Evolutionary conservation across 2,329 filamentous ascomycete species (phyloP).

Genomic region (Xylaria sp.): DNA sequence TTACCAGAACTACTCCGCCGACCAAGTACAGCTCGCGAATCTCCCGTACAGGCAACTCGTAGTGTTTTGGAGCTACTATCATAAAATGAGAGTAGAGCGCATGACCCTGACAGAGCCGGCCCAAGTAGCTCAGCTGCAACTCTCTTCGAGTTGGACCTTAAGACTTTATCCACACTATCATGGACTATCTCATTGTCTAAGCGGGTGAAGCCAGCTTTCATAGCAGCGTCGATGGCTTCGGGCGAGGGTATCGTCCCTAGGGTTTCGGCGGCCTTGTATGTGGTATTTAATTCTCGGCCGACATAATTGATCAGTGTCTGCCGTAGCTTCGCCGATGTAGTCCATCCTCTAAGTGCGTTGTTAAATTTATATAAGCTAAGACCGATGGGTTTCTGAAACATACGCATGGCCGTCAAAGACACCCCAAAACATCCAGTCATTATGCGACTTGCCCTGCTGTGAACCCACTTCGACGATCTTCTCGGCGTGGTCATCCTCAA

Average conservation of each 20-base stretch:
- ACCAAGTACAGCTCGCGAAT: conserved; percentile 93
- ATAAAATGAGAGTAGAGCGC: conserved; percentile 95
- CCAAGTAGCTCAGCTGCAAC: conserved; percentile 91
- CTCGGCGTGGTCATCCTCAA: conserved; percentile 97
- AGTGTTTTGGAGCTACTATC: conserved; percentile 87
- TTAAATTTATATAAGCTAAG: conserved; percentile 4
- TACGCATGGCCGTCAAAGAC: conserved; percentile 98
- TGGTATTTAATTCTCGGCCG: conserved; percentile 89
- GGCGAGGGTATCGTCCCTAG: conserved; percentile 72
- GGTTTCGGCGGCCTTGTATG: conserved; percentile 80
- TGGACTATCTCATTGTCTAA: conserved; percentile 95
- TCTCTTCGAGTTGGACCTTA: conserved; percentile 88
- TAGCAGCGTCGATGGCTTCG: conserved; percentile 86
- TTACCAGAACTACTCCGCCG: conserved; percentile 81
- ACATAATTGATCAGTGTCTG: conserved; percentile 93
- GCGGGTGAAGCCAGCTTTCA: conserved; percentile 89
- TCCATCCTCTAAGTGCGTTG: conserved; percentile 79
- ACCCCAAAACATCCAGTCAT: conserved; percentile 99
- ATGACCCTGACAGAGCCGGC: conserved; percentile 95
- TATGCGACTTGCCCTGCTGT: conserved; percentile 61
- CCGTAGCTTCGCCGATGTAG: conserved; percentile 93
- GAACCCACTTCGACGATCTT: conserved; percentile 93
- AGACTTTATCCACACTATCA: conserved; percentile 89
- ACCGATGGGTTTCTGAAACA: conserved; percentile 48
- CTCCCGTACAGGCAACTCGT: conserved; percentile 93